Evolutionary conservation across 805 yeast species (phyloP).

Genomic region (Tetrapisispora pingtungensis): DNA sequence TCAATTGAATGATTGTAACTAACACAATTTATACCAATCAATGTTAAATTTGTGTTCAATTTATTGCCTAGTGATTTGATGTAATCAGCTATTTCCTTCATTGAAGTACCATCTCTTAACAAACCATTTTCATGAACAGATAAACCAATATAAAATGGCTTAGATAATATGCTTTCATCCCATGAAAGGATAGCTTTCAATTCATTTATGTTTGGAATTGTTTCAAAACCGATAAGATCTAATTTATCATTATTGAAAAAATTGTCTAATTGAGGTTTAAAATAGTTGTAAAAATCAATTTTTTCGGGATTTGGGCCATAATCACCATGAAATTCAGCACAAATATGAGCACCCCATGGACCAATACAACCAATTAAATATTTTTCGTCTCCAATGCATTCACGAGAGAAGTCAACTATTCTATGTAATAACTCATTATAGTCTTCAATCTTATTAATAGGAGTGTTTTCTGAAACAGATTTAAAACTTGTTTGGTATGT

Average conservation of each 20-base stretch:
- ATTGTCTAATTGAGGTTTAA: constrained; percentile 30
- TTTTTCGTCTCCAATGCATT: constrained; percentile 16
- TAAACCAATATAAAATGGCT: constrained; percentile 38
- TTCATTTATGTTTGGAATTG: constrained; percentile 60
- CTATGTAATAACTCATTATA: constrained; percentile 15
- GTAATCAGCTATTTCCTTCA: constrained; percentile 26
- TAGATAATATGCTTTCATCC: constrained; percentile 30
- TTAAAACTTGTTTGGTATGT: constrained; percentile 51
- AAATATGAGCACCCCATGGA: constrained; percentile 63
- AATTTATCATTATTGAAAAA: constrained; percentile 42
- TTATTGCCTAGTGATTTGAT: constrained; percentile 9
- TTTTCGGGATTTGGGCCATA: constrained; percentile 32
- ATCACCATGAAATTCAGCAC: constrained; percentile 65
- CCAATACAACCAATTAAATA: constrained; percentile 51
- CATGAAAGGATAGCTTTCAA: constrained; percentile 37
- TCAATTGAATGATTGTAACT: constrained; percentile 35
- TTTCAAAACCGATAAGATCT: constrained; percentile 58
- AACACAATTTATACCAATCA: constrained; percentile 65
- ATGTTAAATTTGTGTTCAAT: constrained; percentile 30
- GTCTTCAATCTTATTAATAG: constrained; percentile 11
- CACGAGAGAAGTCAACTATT: constrained; percentile 18
- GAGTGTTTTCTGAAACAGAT: constrained; percentile 30
- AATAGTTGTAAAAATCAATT: constrained; percentile 27
- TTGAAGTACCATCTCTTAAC: constrained; percentile 43
- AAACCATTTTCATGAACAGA: constrained; percentile 32